These are phyloP conservation scores for Candida odintsovae DNA, from an alignment of 805 yeast species.

Conservation along the genomic window DNA sequence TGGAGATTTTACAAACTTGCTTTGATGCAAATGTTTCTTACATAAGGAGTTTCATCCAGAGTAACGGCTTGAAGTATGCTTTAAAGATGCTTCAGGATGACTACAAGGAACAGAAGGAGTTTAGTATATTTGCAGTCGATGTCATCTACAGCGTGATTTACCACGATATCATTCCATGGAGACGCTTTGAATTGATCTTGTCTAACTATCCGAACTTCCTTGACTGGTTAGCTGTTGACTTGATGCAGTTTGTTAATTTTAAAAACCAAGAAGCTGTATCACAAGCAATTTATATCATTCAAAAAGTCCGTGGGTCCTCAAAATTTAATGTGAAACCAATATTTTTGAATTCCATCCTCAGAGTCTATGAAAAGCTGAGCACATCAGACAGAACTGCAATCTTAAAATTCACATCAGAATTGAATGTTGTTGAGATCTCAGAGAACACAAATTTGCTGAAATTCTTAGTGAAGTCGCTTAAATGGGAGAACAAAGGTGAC, in stretches of 20 bases:
- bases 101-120: constrained; percentile 32
- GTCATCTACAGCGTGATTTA: background rate
- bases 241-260: constrained; percentile 23
- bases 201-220: constrained; percentile 32
- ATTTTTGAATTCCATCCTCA: constrained; percentile 38
- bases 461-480: constrained; percentile 29
- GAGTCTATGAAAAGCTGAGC: constrained; percentile 29
- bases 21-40: constrained; percentile 27
- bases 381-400: constrained; percentile 30
- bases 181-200: constrained; percentile 36
- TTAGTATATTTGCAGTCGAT: constrained; percentile 33
- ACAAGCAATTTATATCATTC: constrained; percentile 29
- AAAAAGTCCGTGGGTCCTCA: constrained; percentile 29
- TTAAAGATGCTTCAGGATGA: constrained; percentile 41
- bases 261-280: constrained; percentile 17
- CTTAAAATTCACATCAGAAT: constrained; percentile 30
- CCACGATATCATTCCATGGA: constrained; percentile 33
- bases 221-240: constrained; percentile 36
- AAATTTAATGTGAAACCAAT: constrained; percentile 36
- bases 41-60: constrained; percentile 35
- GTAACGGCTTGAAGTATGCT: constrained; percentile 38
- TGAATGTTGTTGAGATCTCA: constrained; percentile 10
- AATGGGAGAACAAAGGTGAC: background rate
- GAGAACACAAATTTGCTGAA: constrained; percentile 29
- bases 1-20: constrained; percentile 4